phyloP scores from a whole-genome alignment of 2,329 filamentous ascomycete genomes.

The Gaeumannomyces tritici region DNA sequence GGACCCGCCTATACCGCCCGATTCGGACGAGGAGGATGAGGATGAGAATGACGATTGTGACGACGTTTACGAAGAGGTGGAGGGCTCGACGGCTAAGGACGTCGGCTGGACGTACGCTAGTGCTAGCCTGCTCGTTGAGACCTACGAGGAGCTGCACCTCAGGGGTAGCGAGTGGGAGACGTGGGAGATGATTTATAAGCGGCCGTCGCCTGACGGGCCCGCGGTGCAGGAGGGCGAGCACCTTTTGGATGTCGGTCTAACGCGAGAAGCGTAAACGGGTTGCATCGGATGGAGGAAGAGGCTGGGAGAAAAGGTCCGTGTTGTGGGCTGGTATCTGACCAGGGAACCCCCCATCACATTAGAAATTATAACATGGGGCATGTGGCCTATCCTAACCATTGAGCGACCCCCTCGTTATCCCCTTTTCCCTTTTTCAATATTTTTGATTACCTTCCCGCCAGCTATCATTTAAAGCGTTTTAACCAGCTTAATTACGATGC shows the following conservation, averaged over 20 bases:
- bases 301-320: too few species aligned
- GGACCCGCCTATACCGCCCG: background rate
- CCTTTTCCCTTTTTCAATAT: too few species aligned
- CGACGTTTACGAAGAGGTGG: background rate
- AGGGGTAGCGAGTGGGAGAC: background rate
- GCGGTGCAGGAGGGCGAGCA: background rate
- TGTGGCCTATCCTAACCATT: too few species aligned
- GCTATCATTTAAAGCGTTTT: too few species aligned
- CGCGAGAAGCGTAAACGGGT: too few species aligned
- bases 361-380: too few species aligned
- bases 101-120: background rate
- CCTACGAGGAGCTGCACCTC: background rate
- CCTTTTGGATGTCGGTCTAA: background rate
- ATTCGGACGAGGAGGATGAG: background rate
- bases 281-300: too few species aligned
- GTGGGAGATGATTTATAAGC: background rate
- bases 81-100: background rate
- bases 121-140: background rate
- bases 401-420: too few species aligned
- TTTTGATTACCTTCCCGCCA: too few species aligned
- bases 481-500: background rate
- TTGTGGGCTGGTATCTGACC: too few species aligned
- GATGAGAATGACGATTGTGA: background rate
- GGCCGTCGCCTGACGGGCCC: too few species aligned
- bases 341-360: too few species aligned